Evolutionary conservation across 805 yeast species (phyloP).

Genomic region (Suhomyces sp.): DNA sequence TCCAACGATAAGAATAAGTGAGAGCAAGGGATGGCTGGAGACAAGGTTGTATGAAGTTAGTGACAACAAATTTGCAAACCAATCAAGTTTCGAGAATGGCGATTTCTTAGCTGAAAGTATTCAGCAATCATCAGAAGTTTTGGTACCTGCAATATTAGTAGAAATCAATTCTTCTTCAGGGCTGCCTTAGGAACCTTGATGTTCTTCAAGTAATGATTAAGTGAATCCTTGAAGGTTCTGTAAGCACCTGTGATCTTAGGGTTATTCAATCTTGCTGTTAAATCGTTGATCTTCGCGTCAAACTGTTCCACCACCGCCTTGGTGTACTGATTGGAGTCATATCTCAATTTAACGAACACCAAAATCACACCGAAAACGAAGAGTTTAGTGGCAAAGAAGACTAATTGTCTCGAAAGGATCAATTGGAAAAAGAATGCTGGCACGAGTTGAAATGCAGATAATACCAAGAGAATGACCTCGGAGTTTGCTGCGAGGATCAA

Average conservation of each 20-base stretch:
- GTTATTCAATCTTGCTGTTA: conserved; percentile 14
- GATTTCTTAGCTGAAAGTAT: too few species aligned
- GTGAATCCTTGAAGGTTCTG: conserved; percentile 17
- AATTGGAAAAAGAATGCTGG: conserved; percentile 26
- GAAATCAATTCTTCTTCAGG: conserved; percentile 7
- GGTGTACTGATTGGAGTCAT: conserved; percentile 32
- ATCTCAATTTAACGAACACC: conserved; percentile 37
- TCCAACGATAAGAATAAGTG: too few species aligned
- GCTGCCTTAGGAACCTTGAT: conserved; percentile 22
- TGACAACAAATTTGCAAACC: too few species aligned
- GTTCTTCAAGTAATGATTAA: conserved; percentile 19
- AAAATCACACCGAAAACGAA: conserved; percentile 30
- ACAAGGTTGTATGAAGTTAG: too few species aligned
- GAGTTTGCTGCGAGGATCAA: conserved; percentile 37
- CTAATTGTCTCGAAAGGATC: conserved; percentile 20
- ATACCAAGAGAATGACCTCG: conserved; percentile 29
- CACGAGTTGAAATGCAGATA: conserved; percentile 22
- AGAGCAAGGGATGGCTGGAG: too few species aligned
- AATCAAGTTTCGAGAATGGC: too few species aligned
- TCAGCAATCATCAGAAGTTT: neutral
- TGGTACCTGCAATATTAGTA: too few species aligned
- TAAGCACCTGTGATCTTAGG: conserved; percentile 16
- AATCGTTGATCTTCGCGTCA: conserved; percentile 39
- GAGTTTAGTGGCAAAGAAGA: conserved; percentile 33
- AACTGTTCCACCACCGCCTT: conserved; percentile 44